Conservation (phyloP, 2,329 filamentous ascomycete species). For the Neospermospora avenae region DNA sequence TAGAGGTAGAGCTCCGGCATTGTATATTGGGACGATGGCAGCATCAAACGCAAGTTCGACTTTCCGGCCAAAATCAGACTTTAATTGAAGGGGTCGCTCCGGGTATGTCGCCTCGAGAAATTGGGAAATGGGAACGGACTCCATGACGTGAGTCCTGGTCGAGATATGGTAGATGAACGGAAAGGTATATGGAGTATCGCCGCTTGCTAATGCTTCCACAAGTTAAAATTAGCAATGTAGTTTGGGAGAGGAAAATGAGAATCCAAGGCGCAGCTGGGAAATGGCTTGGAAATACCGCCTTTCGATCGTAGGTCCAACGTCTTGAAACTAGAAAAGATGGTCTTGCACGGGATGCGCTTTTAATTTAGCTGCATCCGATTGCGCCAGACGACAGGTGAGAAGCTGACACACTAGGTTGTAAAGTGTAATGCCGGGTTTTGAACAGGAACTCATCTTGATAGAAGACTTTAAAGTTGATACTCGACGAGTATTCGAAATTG, state of each 20-base stretch:
- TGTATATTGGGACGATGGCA: conserved; percentile 32
- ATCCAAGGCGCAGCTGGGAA: background rate
- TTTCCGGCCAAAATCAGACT: conserved; percentile 36
- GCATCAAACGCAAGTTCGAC: conserved; percentile 36
- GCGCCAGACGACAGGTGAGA: conserved; percentile 42
- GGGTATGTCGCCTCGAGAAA: conserved; percentile 43
- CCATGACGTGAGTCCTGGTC: conserved; percentile 40
- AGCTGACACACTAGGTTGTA: conserved; percentile 42
- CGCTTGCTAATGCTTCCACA: conserved; percentile 18
- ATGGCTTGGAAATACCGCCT: conserved; percentile 35
- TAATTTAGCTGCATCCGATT: conserved; percentile 45
- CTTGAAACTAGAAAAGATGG: conserved; percentile 42
- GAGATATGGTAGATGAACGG: conserved; percentile 42
- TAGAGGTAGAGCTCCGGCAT: too few relatives aligned
- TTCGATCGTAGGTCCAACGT: conserved; percentile 43
- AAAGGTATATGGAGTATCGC: conserved; percentile 38
- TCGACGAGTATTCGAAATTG: too few relatives aligned
- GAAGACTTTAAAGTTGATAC: too few relatives aligned
- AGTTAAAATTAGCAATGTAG: conserved; percentile 32
- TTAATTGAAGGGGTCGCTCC: conserved; percentile 35
- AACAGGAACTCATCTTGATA: too few relatives aligned
- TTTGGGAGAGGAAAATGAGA: background rate
- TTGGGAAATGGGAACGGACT: conserved; percentile 38
- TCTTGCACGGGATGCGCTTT: conserved; percentile 40
- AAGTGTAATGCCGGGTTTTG: conserved; percentile 39